phyloP scores from a whole-genome alignment of 2,329 filamentous ascomycete genomes.

The Ceratocystis colombiana region DNA sequence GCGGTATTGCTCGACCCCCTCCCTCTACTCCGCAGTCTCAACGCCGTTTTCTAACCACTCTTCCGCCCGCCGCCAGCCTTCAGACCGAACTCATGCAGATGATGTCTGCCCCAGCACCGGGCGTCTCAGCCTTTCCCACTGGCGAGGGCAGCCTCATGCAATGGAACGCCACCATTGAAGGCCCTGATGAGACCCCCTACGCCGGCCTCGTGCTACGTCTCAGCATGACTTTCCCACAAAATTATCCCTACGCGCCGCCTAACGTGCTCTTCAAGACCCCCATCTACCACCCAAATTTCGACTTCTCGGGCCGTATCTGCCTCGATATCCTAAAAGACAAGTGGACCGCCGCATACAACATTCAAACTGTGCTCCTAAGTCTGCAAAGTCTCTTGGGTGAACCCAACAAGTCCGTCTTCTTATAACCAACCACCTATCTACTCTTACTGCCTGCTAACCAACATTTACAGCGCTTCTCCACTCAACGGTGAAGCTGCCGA shows the following conservation, averaged over 20 bases:
- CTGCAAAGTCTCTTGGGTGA: conserved; percentile 91
- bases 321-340: conserved; percentile 98
- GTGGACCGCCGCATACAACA: conserved; percentile 97
- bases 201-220: conserved; percentile 83
- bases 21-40: conserved; percentile 25
- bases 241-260: conserved; percentile 86
- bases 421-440: background rate
- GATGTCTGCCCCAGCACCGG: conserved; percentile 89
- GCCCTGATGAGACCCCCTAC: conserved; percentile 86
- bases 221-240: conserved; percentile 76
- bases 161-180: conserved; percentile 90
- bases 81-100: conserved; percentile 98
- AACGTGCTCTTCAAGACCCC: conserved; percentile 95
- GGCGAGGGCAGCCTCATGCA: conserved; percentile 80
- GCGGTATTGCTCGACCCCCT: conserved; percentile 44
- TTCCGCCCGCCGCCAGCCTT: conserved; percentile 46
- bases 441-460: conserved; percentile 26
- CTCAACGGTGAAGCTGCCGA: conserved; percentile 94
- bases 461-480: conserved; percentile 61
- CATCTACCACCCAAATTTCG: conserved; percentile 97
- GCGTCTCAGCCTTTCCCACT: conserved; percentile 88
- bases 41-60: conserved; percentile 14
- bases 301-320: conserved; percentile 94
- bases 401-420: conserved; percentile 80
- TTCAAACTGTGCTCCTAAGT: conserved; percentile 83